Conservation (phyloP, 345 rosid species). For the Cardiospermum halicacabum region DNA sequence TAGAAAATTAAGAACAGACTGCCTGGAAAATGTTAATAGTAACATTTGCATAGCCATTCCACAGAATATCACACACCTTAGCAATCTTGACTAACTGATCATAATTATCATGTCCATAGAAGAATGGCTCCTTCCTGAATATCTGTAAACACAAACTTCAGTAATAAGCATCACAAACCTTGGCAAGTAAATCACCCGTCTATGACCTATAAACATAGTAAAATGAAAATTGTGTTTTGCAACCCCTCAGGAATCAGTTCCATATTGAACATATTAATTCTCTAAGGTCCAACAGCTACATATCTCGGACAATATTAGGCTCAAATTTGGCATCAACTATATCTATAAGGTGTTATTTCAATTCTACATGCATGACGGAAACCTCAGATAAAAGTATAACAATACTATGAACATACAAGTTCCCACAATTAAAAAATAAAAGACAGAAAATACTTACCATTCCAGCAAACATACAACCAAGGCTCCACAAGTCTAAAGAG, state of each 20-base stretch:
- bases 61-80: conserved; percentile 47
- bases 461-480: conserved; percentile 99
- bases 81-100: conserved; percentile 97
- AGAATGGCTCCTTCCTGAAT: conserved; percentile 98
- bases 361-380: conserved; percentile 8
- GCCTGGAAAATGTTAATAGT: not conserved
- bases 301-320: not conserved
- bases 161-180: conserved; percentile 29
- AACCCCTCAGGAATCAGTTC: not conserved
- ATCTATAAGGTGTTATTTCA: not conserved
- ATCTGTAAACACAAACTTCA: conserved; percentile 52
- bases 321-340: not conserved
- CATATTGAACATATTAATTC: not conserved
- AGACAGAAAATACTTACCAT: conserved; percentile 52
- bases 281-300: conserved; percentile 5
- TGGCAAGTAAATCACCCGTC: conserved; percentile 21
- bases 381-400: conserved; percentile 3
- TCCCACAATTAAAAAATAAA: conserved; percentile 6
- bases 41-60: conserved; percentile 3
- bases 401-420: conserved; percentile 5
- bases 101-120: conserved; percentile 97
- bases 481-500: conserved; percentile 97
- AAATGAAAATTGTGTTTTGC: not conserved
- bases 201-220: conserved; percentile 12
- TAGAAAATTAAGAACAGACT: not conserved